Conservation (phyloP, 176 grass and related monocot species). For the Musa troglodytarum region DNA sequence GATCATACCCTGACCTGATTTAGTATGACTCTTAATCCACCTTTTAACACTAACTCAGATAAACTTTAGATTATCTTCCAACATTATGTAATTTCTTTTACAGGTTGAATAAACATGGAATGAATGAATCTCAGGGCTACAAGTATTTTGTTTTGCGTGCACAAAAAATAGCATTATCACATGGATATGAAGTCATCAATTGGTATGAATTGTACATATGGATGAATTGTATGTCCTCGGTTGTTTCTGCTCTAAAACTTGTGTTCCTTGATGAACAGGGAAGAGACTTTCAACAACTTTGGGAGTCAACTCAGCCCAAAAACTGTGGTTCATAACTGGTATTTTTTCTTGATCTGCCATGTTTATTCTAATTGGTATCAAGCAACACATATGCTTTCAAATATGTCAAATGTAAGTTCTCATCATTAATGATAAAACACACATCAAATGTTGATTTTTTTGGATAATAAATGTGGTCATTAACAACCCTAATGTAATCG, state of each 20-base stretch:
- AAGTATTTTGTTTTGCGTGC: constrained; percentile 75
- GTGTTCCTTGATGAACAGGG: constrained; percentile 32
- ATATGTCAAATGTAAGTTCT: too few relatives aligned
- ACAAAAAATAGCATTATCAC: constrained; percentile 72
- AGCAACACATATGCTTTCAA: too few relatives aligned
- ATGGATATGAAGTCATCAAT: constrained; percentile 77
- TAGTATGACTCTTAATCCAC: too few relatives aligned
- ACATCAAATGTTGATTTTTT: too few relatives aligned
- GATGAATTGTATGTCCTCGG: neutral
- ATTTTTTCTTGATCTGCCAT: constrained; percentile 3
- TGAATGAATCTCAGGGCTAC: constrained; percentile 75
- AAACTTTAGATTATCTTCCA: too few relatives aligned
- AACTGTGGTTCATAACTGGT: constrained; percentile 92
- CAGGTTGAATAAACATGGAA: constrained; percentile 60
- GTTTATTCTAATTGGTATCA: neutral
- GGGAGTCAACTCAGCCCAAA: constrained; percentile 60
- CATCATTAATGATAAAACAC: too few relatives aligned
- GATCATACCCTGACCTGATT: too few relatives aligned
- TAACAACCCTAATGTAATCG: too few relatives aligned
- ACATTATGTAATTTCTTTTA: neutral
- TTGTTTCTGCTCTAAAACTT: neutral
- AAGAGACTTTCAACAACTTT: constrained; percentile 80
- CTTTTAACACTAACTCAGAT: too few relatives aligned
- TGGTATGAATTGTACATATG: constrained; percentile 30
- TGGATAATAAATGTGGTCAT: too few relatives aligned